Base-by-base conservation (phyloP, 352 stramenopile genomes). In the Blastocystis sp. region DNA sequence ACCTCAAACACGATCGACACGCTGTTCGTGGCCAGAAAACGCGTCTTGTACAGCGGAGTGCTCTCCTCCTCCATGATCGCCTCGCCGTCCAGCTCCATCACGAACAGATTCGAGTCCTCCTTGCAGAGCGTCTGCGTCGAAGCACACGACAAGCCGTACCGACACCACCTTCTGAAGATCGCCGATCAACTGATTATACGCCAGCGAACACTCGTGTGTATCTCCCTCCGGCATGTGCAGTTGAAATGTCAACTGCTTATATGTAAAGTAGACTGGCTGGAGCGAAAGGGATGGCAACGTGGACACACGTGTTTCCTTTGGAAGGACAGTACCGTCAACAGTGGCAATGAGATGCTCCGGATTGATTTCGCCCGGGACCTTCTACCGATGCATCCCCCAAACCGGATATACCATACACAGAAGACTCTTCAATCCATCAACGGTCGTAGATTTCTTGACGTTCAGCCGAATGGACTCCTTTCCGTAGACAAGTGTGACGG, bases 51-150 rank as follows among this genome's bases (percentile, higher is more conserved):
- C 42, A 78, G 42, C 7, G 46, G 46, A 14, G n/a, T 38, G 27
- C 36, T 32, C 6, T 78, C 67, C 4, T 78, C 67, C 1, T 78
- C 67, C 0, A 40, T 44, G 21, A 78, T 32, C 16, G 49, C 44
- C 11, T 48, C 36, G 36, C 57, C 48, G 34, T 61, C 16, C 24
- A 51, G 29, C 21, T 78, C 67, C n/a, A 78, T 32, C 3, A 78
- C 44, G 4, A 78, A 40, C n/a, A 78, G 38, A 40, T 78, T 78
- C 7, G 67, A 40, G 36, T 78, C 67, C 24, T 78, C 67, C 24
- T 78, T 78, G 0, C 67, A 78, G 0, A 78, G 7, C 1, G 21
- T 59, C 67, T 78, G 6, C 8, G n/a, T 78, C 21, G 8, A 32
- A 44, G 27, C 21, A 59, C 46, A 34, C 11, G 16, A 46, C 0